A percentile compares a stretch with the other conserved stretches of the same genome.
phyloP scores from a whole-genome alignment of 345 rosid species.

The Moringa oleifera region DNA sequence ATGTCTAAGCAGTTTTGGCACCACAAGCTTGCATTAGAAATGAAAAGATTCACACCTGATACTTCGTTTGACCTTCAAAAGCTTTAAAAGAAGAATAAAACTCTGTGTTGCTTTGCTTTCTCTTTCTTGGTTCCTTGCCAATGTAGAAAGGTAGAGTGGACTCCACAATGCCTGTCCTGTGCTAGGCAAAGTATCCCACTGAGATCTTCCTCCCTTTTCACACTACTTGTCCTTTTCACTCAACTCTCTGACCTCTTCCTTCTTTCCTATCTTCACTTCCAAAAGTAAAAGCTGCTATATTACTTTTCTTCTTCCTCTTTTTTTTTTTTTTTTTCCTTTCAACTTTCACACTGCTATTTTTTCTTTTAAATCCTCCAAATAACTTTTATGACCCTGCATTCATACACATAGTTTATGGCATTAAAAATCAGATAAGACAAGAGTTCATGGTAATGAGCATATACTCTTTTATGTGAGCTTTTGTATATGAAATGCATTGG shows the following conservation, averaged over 20 bases:
- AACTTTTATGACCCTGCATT: slow-evolving; percentile 31
- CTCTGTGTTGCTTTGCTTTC: background rate
- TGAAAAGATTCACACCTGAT: slow-evolving; percentile 28
- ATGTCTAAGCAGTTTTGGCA: slow-evolving; percentile 11
- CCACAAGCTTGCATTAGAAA: slow-evolving; percentile 1
- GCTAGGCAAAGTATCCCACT: slow-evolving; percentile 67
- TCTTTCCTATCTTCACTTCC: slow-evolving; percentile 17
- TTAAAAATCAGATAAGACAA: slow-evolving; percentile 20
- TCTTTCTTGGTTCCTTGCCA: slow-evolving; percentile 23
- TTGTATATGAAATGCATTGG: background rate
- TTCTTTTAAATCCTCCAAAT: background rate
- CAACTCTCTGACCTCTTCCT: slow-evolving; percentile 9
- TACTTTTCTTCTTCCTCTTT: slow-evolving; percentile 21
- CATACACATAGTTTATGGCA: slow-evolving; percentile 9
- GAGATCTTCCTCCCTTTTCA: slow-evolving; percentile 30
- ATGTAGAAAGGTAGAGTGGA: slow-evolving; percentile 37
- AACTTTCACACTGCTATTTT: too few relatives aligned
- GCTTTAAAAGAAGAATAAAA: background rate
- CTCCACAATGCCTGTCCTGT: slow-evolving; percentile 44
- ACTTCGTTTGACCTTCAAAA: slow-evolving; percentile 33
- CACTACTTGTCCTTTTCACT: slow-evolving; percentile 26
- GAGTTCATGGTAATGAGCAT: slow-evolving; percentile 4
- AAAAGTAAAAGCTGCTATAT: slow-evolving; percentile 33
- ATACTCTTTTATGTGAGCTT: background rate
- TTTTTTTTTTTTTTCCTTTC: slow-evolving; percentile 1